Conservation (phyloP, 768 basidiomycete genomes). For the Nidula microcarpa region DNA sequence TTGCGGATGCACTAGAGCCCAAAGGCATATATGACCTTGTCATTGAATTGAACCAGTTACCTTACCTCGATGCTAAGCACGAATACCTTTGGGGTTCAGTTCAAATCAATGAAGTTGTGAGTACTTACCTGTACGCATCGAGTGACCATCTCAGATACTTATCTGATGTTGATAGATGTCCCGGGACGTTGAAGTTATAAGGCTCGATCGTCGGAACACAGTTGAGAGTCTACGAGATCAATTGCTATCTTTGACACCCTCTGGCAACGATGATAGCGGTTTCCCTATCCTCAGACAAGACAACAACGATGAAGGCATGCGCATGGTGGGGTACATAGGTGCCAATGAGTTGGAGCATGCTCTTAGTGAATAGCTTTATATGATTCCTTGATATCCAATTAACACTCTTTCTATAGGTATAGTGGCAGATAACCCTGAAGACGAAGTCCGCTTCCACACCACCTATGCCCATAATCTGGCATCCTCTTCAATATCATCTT, state of each 20-base stretch:
- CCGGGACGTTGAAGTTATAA: constrained; percentile 65
- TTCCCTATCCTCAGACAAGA: constrained; percentile 79
- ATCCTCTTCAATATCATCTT: constrained; percentile 60
- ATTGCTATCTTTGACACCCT: constrained; percentile 51
- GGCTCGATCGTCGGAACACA: constrained; percentile 70
- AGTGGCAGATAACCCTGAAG: constrained; percentile 71
- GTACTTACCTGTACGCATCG: constrained; percentile 18
- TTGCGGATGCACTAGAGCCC: constrained; percentile 84
- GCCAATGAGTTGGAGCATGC: constrained; percentile 94
- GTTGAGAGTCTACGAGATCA: constrained; percentile 72
- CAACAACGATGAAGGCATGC: constrained; percentile 38
- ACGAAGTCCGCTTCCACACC: constrained; percentile 62
- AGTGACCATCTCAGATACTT: not conserved
- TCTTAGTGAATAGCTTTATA: not conserved
- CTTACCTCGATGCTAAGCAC: constrained; percentile 89
- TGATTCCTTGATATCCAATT: constrained; percentile 2
- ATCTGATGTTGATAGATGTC: constrained; percentile 46
- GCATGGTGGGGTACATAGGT: constrained; percentile 89
- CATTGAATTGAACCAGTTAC: constrained; percentile 88
- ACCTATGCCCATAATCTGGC: constrained; percentile 36
- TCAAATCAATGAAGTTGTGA: constrained; percentile 75
- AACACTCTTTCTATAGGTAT: constrained; percentile 42
- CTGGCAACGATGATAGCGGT: constrained; percentile 73
- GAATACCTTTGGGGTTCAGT: constrained; percentile 84
- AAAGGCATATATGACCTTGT: constrained; percentile 97